phyloP scores from a whole-genome alignment of 768 basidiomycete genomes.

The Neoboletus magnificus region DNA sequence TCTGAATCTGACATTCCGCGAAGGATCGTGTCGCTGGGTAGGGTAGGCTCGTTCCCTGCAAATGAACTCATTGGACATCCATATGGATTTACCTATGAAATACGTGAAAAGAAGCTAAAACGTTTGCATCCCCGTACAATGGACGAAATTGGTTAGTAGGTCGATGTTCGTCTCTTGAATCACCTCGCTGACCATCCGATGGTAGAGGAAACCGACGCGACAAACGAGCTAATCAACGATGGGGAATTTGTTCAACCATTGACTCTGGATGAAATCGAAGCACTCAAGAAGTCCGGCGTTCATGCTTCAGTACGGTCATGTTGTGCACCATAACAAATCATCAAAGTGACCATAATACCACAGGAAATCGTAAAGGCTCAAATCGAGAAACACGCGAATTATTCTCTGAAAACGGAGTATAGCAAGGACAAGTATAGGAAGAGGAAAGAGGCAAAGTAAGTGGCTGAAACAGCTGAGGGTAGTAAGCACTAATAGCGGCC shows the following conservation, averaged over 20 bases:
- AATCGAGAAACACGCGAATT: conserved; percentile 90
- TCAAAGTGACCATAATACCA: conserved; percentile 9
- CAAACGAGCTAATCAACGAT: conserved; percentile 94
- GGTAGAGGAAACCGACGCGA: conserved; percentile 93
- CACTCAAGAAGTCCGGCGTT: conserved; percentile 75
- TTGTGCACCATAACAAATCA: background rate
- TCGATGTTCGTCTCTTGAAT: background rate
- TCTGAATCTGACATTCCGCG: conserved; percentile 2
- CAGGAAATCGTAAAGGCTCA: conserved; percentile 95
- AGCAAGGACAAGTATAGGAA: conserved; percentile 98
- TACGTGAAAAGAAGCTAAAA: conserved; percentile 65
- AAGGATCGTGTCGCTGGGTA: conserved; percentile 75
- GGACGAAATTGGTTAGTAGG: conserved; percentile 70
- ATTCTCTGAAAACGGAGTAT: conserved; percentile 93
- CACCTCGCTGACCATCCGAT: background rate
- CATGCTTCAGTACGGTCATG: conserved; percentile 61
- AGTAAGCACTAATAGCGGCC: background rate
- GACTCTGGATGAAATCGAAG: conserved; percentile 78
- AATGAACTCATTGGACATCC: conserved; percentile 77
- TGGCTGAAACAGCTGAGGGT: background rate
- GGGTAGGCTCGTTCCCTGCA: conserved; percentile 79
- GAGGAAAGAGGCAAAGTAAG: conserved; percentile 94
- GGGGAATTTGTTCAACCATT: conserved; percentile 80
- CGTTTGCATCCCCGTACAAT: conserved; percentile 59
- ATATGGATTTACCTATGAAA: conserved; percentile 89